Evolutionary conservation across 805 yeast species (phyloP).

Genomic region (Candida loeiensis): DNA sequence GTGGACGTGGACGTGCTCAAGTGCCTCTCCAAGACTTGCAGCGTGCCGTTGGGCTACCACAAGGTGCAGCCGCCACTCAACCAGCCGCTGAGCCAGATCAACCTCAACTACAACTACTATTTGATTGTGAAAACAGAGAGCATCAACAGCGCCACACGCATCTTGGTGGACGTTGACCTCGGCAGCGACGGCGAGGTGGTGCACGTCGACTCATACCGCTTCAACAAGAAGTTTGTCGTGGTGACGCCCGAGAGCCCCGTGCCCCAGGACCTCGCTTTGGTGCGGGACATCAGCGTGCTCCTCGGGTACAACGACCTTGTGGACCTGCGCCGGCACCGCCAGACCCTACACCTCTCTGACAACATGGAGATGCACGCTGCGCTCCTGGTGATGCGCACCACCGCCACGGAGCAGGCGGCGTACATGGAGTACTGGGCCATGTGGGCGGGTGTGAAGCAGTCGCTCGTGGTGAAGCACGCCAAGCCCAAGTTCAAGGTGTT

Average conservation of each 20-base stretch:
- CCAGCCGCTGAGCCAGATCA: constrained; percentile 2
- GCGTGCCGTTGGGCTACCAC: constrained; percentile 11
- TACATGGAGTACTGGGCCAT: constrained; percentile 5
- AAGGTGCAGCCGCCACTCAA: constrained; percentile 12
- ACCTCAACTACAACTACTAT: constrained; percentile 7
- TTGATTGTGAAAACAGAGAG: constrained; percentile 6
- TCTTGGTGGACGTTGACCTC: constrained; percentile 9
- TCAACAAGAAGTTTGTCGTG: constrained; percentile 8
- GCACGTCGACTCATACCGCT: constrained; percentile 7
- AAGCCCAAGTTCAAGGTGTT: constrained; percentile 27
- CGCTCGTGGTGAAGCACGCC: constrained; percentile 8
- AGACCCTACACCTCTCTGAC: constrained; percentile 7
- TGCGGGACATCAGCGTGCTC: constrained; percentile 27
- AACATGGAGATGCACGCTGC: constrained; percentile 10
- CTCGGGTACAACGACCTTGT: constrained; percentile 29
- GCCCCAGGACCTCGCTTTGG: constrained; percentile 7
- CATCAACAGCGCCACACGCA: constrained; percentile 7
- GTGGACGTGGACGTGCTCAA: constrained; percentile 11
- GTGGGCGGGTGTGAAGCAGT: constrained; percentile 2
- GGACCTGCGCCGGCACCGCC: constrained; percentile 26
- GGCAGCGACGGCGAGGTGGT: constrained; percentile 6
- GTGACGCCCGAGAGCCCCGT: constrained; percentile 9
- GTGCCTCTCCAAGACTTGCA: constrained; percentile 10
- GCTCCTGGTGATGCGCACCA: constrained; percentile 19
- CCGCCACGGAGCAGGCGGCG: constrained; percentile 5